Conservation (phyloP, 139 green algal species). For the Eudorina sp. region DNA sequence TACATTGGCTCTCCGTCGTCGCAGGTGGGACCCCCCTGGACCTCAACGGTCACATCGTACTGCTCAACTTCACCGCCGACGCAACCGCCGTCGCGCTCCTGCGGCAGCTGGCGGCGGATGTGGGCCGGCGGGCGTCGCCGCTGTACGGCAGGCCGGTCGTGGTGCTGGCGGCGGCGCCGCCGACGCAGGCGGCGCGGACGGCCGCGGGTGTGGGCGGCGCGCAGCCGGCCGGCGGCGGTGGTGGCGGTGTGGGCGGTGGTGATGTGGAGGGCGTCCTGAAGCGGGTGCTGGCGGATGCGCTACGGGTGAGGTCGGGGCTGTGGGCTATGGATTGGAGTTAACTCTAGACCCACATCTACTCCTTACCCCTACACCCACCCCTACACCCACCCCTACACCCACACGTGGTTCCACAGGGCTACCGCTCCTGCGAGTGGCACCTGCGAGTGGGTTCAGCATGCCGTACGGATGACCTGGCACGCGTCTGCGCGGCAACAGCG, state of each 20-base stretch:
- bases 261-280: constrained; percentile 28
- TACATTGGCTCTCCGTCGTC: not conserved
- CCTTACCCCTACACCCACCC: not conserved
- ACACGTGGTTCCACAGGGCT: not conserved
- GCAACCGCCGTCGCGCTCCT: constrained; percentile 43
- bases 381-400: not conserved
- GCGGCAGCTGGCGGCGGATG: constrained; percentile 32
- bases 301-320: not conserved
- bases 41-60: constrained; percentile 18
- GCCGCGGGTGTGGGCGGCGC: not conserved
- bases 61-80: constrained; percentile 40
- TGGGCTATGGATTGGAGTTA: too few relatives aligned
- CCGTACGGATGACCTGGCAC: constrained; percentile 19
- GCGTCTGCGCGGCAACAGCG: constrained; percentile 22
- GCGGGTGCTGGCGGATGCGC: constrained; percentile 25
- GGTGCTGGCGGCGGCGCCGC: constrained; percentile 33
- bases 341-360: not conserved
- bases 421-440: constrained; percentile 24
- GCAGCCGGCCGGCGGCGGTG: not conserved
- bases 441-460: constrained; percentile 21
- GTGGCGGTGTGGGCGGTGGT: not conserved
- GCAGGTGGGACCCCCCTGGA: constrained; percentile 21
- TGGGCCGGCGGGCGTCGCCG: not conserved
- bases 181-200: not conserved
- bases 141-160: constrained; percentile 28